These are phyloP conservation scores for Apiospora pterosperma DNA, from an alignment of 2,329 filamentous ascomycete genomes.

Conservation along the genomic window DNA sequence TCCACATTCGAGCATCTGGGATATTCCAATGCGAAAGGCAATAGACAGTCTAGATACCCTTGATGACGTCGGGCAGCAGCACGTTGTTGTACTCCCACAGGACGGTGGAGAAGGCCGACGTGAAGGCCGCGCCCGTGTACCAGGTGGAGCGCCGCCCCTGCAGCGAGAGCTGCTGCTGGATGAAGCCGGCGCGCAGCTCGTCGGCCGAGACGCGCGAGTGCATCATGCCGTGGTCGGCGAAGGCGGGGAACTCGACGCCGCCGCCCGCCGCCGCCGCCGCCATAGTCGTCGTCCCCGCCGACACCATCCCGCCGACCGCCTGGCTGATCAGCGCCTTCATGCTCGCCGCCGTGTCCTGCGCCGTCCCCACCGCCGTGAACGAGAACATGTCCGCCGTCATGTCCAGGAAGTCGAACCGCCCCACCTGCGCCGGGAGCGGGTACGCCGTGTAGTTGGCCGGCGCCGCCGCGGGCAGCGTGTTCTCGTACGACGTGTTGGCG, in stretches of 20 bases:
- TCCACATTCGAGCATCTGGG: too few species aligned
- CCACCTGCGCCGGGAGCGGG: constrained; percentile 18
- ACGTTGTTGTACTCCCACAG: constrained; percentile 31
- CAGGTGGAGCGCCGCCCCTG: background rate
- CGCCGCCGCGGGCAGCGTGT: constrained; percentile 15
- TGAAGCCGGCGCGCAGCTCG: background rate
- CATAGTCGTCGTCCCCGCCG: constrained; percentile 10
- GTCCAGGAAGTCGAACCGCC: constrained; percentile 27
- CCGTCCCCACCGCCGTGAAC: constrained; percentile 25
- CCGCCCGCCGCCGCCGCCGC: background rate
- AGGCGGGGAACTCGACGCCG: background rate
- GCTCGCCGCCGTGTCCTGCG: constrained; percentile 12
- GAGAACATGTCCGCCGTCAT: constrained; percentile 26
- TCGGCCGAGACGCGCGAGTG: background rate
- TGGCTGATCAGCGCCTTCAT: constrained; percentile 23
- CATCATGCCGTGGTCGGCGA: background rate
- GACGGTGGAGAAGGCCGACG: constrained; percentile 8
- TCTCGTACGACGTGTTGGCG: constrained; percentile 14
- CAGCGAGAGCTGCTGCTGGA: background rate
- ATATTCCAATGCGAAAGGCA: too few species aligned
- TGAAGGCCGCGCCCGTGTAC: background rate
- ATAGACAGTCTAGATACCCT: background rate
- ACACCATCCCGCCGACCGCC: constrained; percentile 24
- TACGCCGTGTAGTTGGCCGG: constrained; percentile 21
- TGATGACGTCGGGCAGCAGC: constrained; percentile 14